Percentiles rank a stretch among this genome's conserved stretches.
Conservation (phyloP, 306 rosid genomes). For the Vigna angularis region DNA sequence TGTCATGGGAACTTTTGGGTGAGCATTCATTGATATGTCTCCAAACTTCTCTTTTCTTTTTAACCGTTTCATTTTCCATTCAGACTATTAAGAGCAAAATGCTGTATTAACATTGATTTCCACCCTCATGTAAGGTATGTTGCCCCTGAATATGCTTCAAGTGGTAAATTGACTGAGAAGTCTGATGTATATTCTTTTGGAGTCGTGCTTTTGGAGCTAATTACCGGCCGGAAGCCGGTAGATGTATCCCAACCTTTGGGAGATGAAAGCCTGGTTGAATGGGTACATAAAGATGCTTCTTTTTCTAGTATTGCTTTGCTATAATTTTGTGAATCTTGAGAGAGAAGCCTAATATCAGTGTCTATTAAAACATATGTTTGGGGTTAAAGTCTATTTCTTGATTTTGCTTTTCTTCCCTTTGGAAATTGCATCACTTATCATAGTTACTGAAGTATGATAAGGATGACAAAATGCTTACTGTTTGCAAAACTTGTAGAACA, state of each 20-base stretch:
- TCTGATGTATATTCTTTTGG: slow-evolving; percentile 93
- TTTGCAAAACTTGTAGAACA: slow-evolving; percentile 7
- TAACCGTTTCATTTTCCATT: neutral
- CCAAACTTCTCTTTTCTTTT: slow-evolving; percentile 20
- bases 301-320: slow-evolving; percentile 25
- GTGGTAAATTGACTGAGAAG: slow-evolving; percentile 90
- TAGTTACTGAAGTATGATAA: neutral
- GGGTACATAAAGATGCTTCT: slow-evolving; percentile 65
- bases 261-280: slow-evolving; percentile 91
- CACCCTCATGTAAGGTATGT: slow-evolving; percentile 61
- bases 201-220: slow-evolving; percentile 91
- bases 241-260: slow-evolving; percentile 85
- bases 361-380: neutral
- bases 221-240: slow-evolving; percentile 91
- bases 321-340: slow-evolving; percentile 2
- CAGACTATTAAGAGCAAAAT: neutral
- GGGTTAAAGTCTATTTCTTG: neutral
- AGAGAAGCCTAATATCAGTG: neutral
- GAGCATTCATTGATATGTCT: slow-evolving; percentile 41
- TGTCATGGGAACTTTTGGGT: slow-evolving; percentile 98
- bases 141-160: slow-evolving; percentile 97
- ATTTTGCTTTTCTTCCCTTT: slow-evolving; percentile 15
- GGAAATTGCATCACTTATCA: neutral
- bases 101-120: slow-evolving; percentile 14
- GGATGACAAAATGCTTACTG: slow-evolving; percentile 17